These are phyloP conservation scores for Gracilariopsis chorda DNA, from an alignment of 23 red algal genomes.

Conservation along the genomic window DNA sequence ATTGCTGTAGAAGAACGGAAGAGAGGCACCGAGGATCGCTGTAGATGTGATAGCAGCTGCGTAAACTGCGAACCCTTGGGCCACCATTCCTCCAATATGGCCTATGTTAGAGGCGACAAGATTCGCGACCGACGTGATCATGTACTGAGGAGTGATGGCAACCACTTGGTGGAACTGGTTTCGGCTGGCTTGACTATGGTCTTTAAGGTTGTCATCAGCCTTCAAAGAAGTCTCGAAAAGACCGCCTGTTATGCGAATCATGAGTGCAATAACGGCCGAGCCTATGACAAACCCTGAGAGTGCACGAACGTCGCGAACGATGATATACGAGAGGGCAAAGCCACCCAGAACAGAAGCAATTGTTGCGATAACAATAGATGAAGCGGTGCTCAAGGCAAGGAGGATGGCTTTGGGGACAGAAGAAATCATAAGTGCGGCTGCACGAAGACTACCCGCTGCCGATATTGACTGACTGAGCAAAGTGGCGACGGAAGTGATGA, in stretches of 20 bases:
- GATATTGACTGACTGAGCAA: too few species aligned
- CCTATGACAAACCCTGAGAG: background rate
- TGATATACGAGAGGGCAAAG: background rate
- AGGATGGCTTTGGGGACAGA: background rate
- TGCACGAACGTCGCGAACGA: background rate
- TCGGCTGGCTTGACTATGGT: constrained; percentile 52
- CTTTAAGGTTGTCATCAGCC: constrained; percentile 56
- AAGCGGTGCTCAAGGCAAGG: background rate
- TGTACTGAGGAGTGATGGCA: constrained; percentile 68
- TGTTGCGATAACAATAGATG: background rate
- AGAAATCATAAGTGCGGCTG: too few species aligned
- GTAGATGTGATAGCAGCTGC: constrained; percentile 3
- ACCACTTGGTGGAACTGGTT: constrained; percentile 59
- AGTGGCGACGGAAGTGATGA: too few species aligned
- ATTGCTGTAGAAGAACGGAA: constrained; percentile 58
- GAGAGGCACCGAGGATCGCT: constrained; percentile 47
- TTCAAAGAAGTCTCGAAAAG: background rate
- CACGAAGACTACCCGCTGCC: too few species aligned
- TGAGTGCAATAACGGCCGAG: background rate
- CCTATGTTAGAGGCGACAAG: too few species aligned
- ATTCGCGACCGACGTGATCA: constrained; percentile 60
- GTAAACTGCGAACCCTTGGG: constrained; percentile 69
- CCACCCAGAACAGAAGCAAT: background rate
- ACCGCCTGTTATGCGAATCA: background rate
- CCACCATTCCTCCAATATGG: too few species aligned